phyloP scores from a whole-genome alignment of 148 eudicot species.

The Cornus suecica region DNA sequence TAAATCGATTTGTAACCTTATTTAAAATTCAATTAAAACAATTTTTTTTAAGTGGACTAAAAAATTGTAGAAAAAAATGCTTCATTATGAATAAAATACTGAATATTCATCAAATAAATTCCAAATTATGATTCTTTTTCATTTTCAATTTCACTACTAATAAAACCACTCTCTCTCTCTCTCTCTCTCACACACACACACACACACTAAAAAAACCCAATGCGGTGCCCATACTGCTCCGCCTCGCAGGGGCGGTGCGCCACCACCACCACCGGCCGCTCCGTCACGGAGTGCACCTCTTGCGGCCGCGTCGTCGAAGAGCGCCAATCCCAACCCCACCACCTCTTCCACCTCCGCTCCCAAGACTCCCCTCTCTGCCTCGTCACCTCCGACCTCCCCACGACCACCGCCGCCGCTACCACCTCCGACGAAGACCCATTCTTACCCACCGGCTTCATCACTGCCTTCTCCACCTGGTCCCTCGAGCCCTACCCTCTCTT shows the following conservation, averaged over 20 bases:
- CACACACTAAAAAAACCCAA: no score
- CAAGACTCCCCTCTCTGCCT: slow-evolving; percentile 73
- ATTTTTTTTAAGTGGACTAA: no score
- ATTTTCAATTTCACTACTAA: no score
- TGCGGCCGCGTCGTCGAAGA: slow-evolving; percentile 83
- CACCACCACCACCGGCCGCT: slow-evolving; percentile 49
- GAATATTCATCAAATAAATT: no score
- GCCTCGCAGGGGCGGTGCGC: slow-evolving; percentile 47
- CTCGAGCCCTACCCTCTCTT: slow-evolving; percentile 64
- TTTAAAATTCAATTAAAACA: no score
- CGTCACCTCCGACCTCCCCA: slow-evolving; percentile 85
- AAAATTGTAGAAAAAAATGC: no score
- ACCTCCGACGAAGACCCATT: slow-evolving; percentile 60
- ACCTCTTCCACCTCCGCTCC: slow-evolving; percentile 79
- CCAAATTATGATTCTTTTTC: no score
- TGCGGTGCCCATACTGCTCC: slow-evolving; percentile 81
- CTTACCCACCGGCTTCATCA: slow-evolving; percentile 81
- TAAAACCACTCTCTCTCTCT: no score
- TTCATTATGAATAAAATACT: no score
- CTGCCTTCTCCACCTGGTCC: slow-evolving; percentile 88
- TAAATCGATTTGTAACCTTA: no score
- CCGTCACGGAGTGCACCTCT: slow-evolving; percentile 70
- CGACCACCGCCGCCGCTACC: slow-evolving; percentile 18
- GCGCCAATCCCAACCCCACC: slow-evolving; percentile 77
- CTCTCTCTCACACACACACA: no score